Evolutionary conservation across 345 rosid species (phyloP), one percentile per base, ranked within the genome.

Genomic region (Rhizophora apiculata): DNA sequence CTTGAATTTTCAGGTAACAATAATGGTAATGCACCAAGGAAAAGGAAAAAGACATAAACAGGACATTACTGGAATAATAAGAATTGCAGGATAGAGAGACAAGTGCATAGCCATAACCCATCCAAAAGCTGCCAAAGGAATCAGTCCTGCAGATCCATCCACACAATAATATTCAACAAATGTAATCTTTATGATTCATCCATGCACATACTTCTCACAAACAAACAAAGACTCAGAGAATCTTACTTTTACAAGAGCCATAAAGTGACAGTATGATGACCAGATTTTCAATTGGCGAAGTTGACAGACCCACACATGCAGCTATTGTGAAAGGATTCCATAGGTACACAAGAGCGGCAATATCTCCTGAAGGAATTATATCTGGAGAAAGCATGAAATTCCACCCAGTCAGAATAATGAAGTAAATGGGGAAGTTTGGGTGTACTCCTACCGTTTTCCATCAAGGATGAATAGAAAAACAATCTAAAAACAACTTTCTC

Each of bases 271-370:
- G 54, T 70, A 92, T 82, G 62, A 88, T 71, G 57, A 80, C 84
- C 77, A 95, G 51, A 79, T 90, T 91, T 75, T 95, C 99, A 53
- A 92, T 60, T 15, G 93, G 88, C 5, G 99, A 92, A 36, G 99
- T 89, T 16, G 97, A 90, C 76, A 87, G 84, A 58, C 99, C 96
- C 78, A 95, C 89, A 43, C 89, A 91, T 24, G 93, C 84, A 59
- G 78, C 84, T 65, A 95, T 83, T 2, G 97, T 87, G 82, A 95
- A 95, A 74, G 99, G 97, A 84, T 90, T 92, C 92, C 96, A 88
- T 54, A 95, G 60, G 80, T 95, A 92, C 24, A 88, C 85, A 68
- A 90, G 85, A 61, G 96, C 92, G 70, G 96, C 92, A 80, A 92
- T 77, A 80, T 95, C 88, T 76, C 96, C 96, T 16, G 87, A 85